These are phyloP conservation scores for Leucocoprinus birnbaumii DNA, from an alignment of 768 basidiomycete genomes.

Conservation along the genomic window DNA sequence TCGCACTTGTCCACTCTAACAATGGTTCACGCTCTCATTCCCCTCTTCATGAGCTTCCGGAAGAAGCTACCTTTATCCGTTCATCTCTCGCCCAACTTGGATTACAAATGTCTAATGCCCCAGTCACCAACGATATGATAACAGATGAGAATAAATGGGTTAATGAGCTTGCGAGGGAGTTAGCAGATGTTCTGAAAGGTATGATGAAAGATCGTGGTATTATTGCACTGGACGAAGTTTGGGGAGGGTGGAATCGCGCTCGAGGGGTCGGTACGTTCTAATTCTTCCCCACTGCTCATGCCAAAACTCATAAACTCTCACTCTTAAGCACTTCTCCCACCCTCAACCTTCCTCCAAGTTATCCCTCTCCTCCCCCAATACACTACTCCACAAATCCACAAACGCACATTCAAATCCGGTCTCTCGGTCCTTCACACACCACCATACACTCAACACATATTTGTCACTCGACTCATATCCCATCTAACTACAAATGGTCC, in stretches of 20 bases:
- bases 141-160: slow-evolving; percentile 78
- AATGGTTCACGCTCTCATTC: slow-evolving; percentile 16
- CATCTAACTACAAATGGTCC: slow-evolving; percentile 48
- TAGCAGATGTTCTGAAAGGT: slow-evolving; percentile 69
- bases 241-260: slow-evolving; percentile 67
- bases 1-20: slow-evolving; percentile 15
- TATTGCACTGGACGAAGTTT: slow-evolving; percentile 87
- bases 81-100: slow-evolving; percentile 90
- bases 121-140: slow-evolving; percentile 88
- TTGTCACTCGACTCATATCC: slow-evolving; percentile 62
- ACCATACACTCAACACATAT: slow-evolving; percentile 62
- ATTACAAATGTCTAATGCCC: slow-evolving; percentile 70
- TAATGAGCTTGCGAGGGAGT: slow-evolving; percentile 79
- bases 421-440: slow-evolving; percentile 85
- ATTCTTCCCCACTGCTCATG: slow-evolving; percentile 4
- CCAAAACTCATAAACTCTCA: not conserved
- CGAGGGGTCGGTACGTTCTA: slow-evolving; percentile 75
- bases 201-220: slow-evolving; percentile 81
- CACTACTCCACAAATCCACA: slow-evolving; percentile 65
- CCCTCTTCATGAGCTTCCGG: slow-evolving; percentile 52
- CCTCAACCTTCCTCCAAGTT: slow-evolving; percentile 78
- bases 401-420: slow-evolving; percentile 69
- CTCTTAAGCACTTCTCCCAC: slow-evolving; percentile 73
- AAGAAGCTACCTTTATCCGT: slow-evolving; percentile 85
- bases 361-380: slow-evolving; percentile 62